These are phyloP conservation scores for Trametes cubensis DNA, from an alignment of 768 basidiomycete genomes.

Conservation along the genomic window DNA sequence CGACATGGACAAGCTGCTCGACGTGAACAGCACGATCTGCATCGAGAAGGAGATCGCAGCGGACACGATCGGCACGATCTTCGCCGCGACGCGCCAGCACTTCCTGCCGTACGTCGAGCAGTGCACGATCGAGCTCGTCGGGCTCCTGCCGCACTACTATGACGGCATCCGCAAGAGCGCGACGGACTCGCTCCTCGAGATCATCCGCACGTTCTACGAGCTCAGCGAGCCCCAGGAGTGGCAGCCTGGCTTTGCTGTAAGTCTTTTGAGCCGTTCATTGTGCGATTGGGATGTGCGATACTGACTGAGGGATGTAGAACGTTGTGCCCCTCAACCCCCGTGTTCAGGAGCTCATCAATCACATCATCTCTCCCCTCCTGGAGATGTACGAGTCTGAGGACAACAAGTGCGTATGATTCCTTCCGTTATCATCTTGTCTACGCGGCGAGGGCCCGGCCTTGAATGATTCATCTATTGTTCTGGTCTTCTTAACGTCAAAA, in stretches of 20 bases:
- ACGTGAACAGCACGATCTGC: constrained; percentile 93
- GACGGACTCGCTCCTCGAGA: constrained; percentile 83
- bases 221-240: constrained; percentile 82
- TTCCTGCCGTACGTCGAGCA: constrained; percentile 93
- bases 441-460: constrained; percentile 43
- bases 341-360: constrained; percentile 79
- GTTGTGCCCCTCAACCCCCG: constrained; percentile 58
- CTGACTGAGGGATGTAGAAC: constrained; percentile 16
- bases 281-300: background rate
- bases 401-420: constrained; percentile 67
- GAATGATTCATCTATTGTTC: constrained; percentile 58
- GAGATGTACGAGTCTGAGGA: constrained; percentile 95
- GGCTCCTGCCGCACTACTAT: constrained; percentile 87
- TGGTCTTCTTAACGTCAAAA: constrained; percentile 57
- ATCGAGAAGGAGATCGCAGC: constrained; percentile 99
- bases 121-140: constrained; percentile 76
- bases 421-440: background rate
- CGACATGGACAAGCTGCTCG: constrained; percentile 84
- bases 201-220: constrained; percentile 90
- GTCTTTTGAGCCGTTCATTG: constrained; percentile 32
- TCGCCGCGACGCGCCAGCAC: constrained; percentile 74
- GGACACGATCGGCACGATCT: constrained; percentile 91
- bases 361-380: constrained; percentile 72
- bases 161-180: constrained; percentile 97
- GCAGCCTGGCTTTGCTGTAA: constrained; percentile 72